phyloP scores from a whole-genome alignment of 768 basidiomycete genomes.

The Hirschioporus abietinus region DNA sequence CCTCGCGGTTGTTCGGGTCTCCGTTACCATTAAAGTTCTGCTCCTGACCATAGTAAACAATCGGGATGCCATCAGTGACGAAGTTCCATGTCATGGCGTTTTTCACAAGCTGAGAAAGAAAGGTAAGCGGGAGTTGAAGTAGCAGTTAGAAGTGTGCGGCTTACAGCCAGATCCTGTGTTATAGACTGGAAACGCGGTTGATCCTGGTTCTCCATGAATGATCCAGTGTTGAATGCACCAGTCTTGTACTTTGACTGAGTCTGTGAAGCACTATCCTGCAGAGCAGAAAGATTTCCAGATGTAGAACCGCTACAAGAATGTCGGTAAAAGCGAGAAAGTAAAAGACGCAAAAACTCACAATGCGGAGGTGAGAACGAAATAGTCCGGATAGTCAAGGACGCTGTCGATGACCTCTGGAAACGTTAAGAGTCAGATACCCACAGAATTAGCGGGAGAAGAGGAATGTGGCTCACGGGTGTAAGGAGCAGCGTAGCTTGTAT shows the following conservation, averaged over 20 bases:
- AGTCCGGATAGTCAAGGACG: constrained; percentile 46
- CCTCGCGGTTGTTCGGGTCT: constrained; percentile 46
- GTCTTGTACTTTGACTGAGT: constrained; percentile 34
- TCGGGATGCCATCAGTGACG: constrained; percentile 46
- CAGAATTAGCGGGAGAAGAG: background rate
- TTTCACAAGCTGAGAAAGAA: constrained; percentile 29
- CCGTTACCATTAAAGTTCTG: constrained; percentile 42
- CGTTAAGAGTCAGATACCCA: background rate
- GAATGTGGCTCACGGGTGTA: constrained; percentile 34
- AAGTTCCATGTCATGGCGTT: constrained; percentile 49
- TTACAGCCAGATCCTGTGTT: constrained; percentile 36
- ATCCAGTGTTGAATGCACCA: constrained; percentile 36
- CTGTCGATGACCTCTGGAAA: constrained; percentile 35
- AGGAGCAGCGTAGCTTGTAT: constrained; percentile 31
- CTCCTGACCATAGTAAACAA: constrained; percentile 49
- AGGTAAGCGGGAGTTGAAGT: background rate
- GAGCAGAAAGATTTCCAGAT: constrained; percentile 27
- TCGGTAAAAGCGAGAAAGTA: background rate
- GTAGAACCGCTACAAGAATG: constrained; percentile 7
- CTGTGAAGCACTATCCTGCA: constrained; percentile 23
- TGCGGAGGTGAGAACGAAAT: constrained; percentile 36
- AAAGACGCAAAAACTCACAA: constrained; percentile 27
- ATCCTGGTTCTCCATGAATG: constrained; percentile 54
- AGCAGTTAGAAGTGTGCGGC: constrained; percentile 10
- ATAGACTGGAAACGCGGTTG: constrained; percentile 42